Evolutionary conservation across 2,329 filamentous ascomycete species (phyloP).

Genomic region (Monosporascus sp.): DNA sequence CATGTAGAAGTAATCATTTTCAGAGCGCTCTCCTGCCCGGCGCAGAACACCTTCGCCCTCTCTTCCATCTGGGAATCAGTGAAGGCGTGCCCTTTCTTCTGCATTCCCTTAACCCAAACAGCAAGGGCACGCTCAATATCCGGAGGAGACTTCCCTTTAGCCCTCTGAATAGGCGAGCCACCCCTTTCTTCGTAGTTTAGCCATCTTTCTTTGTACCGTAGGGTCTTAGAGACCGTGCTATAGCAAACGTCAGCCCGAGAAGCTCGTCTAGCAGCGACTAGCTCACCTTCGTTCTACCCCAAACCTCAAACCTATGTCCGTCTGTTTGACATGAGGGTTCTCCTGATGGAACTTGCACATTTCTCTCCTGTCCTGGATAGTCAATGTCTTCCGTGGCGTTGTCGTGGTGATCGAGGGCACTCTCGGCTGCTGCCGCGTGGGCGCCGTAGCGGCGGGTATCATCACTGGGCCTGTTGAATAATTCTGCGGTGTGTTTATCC

Average conservation of each 20-base stretch:
- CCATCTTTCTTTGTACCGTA: slow-evolving; percentile 93
- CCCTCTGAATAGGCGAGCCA: slow-evolving; percentile 72
- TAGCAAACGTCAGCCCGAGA: slow-evolving; percentile 22
- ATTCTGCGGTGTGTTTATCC: slow-evolving; percentile 60
- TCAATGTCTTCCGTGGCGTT: slow-evolving; percentile 80
- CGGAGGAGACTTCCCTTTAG: slow-evolving; percentile 73
- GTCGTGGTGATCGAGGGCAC: slow-evolving; percentile 46
- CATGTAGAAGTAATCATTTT: slow-evolving; percentile 70
- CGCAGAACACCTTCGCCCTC: slow-evolving; percentile 75
- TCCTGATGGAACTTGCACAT: slow-evolving; percentile 96
- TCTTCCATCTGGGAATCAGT: slow-evolving; percentile 79
- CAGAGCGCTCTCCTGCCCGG: slow-evolving; percentile 64
- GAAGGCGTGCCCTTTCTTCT: slow-evolving; percentile 67
- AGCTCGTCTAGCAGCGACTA: slow-evolving; percentile 6
- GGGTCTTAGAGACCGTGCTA: slow-evolving; percentile 97
- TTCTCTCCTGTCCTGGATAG: slow-evolving; percentile 78
- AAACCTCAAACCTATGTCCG: slow-evolving; percentile 92
- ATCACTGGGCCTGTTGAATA: slow-evolving; percentile 56
- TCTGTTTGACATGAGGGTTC: slow-evolving; percentile 86
- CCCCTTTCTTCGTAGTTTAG: slow-evolving; percentile 74
- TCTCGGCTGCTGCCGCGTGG: slow-evolving; percentile 47
- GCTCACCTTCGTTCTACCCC: slow-evolving; percentile 93
- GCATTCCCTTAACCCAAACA: slow-evolving; percentile 80
- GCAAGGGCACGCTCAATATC: slow-evolving; percentile 89
- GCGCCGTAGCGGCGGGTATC: slow-evolving; percentile 50